Conservation (phyloP, 768 basidiomycete species). For the Lentinus brumalis region DNA sequence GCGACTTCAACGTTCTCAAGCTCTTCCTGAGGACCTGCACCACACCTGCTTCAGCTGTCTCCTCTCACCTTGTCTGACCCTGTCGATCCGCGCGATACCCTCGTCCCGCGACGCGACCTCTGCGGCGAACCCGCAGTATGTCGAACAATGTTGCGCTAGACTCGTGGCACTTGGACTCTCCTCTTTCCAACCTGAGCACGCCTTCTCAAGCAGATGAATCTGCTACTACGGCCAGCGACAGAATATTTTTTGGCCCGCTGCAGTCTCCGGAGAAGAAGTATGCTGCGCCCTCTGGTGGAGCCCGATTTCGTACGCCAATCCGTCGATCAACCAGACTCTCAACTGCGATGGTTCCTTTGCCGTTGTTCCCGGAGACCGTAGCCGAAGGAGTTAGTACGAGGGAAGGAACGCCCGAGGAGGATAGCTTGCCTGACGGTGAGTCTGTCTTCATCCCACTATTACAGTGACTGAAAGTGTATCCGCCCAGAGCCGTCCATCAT, state of each 20-base stretch:
- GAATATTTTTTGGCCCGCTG: conserved; percentile 52
- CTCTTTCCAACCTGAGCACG: conserved; percentile 9
- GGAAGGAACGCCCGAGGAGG: conserved; percentile 23
- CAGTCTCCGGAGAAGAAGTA: conserved; percentile 56
- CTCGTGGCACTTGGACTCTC: conserved; percentile 7
- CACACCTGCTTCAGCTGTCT: background rate
- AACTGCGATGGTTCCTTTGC: conserved; percentile 28
- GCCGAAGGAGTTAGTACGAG: conserved; percentile 30
- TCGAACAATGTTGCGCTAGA: conserved; percentile 19
- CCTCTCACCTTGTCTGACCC: background rate
- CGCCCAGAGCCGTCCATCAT: conserved; percentile 62
- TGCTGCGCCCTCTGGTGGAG: conserved; percentile 31
- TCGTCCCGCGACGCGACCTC: conserved; percentile 1
- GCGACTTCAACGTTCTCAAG: conserved; percentile 30
- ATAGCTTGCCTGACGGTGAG: conserved; percentile 37
- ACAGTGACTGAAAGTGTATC: background rate
- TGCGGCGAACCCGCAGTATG: conserved; percentile 15
- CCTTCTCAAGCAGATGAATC: conserved; percentile 22
- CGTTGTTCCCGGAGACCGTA: conserved; percentile 25
- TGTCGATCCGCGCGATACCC: conserved; percentile 2
- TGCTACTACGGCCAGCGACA: conserved; percentile 42
- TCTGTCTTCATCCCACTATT: background rate
- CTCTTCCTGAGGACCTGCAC: background rate
- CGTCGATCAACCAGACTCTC: conserved; percentile 57
- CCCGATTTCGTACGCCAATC: conserved; percentile 36